Percentiles rank a stretch among this genome's conserved stretches.
Evolutionary conservation across 768 basidiomycete species (phyloP).

Genomic region (Coprinopsis marcescibilis): DNA sequence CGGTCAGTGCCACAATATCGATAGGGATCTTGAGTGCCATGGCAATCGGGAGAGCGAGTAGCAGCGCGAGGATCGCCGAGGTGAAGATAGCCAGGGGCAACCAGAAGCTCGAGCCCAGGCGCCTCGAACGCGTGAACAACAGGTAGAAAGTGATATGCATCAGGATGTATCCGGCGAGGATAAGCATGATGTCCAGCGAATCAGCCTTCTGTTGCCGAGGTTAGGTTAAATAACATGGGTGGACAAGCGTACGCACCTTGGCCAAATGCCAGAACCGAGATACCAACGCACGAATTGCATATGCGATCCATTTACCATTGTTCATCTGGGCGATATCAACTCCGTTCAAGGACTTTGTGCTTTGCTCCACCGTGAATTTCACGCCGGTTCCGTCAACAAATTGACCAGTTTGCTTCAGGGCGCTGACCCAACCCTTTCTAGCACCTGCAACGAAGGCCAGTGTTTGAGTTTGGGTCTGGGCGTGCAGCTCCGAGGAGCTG

Average conservation of each 20-base stretch:
- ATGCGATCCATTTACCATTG: conserved; percentile 84
- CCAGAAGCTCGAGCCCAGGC: conserved; percentile 65
- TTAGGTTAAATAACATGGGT: background rate
- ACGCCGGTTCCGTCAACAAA: conserved; percentile 35
- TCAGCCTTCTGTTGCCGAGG: conserved; percentile 66
- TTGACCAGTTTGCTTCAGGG: conserved; percentile 22
- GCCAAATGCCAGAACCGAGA: conserved; percentile 83
- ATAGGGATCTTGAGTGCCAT: conserved; percentile 74
- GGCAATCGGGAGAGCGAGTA: conserved; percentile 76
- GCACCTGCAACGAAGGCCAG: conserved; percentile 45
- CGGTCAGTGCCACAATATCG: conserved; percentile 88
- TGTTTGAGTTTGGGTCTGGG: conserved; percentile 37
- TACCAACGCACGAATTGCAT: conserved; percentile 71
- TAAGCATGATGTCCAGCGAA: conserved; percentile 91
- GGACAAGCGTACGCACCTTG: conserved; percentile 36
- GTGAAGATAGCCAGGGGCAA: conserved; percentile 67
- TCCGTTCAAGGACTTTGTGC: conserved; percentile 32
- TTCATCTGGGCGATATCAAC: conserved; percentile 67
- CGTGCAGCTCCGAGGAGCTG: background rate
- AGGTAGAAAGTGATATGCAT: conserved; percentile 97
- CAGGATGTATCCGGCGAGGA: conserved; percentile 87
- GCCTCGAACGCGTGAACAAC: conserved; percentile 81
- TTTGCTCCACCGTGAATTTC: conserved; percentile 45
- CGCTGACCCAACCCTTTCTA: conserved; percentile 44
- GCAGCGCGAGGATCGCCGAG: conserved; percentile 75